Percentiles rank a stretch among this genome's conserved stretches.
Evolutionary conservation across 2,329 filamentous ascomycete genomes (phyloP).

Genomic region (Colletotrichum sp.): DNA sequence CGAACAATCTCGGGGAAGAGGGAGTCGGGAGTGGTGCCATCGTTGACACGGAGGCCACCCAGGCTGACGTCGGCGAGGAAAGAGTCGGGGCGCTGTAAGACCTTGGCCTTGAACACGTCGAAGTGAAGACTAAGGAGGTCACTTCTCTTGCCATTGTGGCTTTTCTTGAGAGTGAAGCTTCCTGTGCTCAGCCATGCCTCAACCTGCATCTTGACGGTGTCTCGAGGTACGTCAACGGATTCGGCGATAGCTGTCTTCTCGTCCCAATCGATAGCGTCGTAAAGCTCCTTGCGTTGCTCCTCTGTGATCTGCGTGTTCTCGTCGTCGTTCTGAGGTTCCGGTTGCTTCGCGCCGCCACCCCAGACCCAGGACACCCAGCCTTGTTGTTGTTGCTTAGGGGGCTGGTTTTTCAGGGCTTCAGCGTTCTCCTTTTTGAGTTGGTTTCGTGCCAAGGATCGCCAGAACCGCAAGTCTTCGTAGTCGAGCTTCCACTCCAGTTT

Average conservation of each 20-base stretch:
- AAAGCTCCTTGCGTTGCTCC: constrained; percentile 93
- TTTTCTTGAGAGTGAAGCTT: constrained; percentile 91
- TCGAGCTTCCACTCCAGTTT: constrained; percentile 84
- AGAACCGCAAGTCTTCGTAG: constrained; percentile 97
- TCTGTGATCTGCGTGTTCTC: constrained; percentile 91
- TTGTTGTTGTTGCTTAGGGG: constrained; percentile 67
- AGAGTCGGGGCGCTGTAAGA: constrained; percentile 88
- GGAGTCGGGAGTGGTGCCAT: constrained; percentile 91
- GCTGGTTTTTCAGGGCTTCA: constrained; percentile 75
- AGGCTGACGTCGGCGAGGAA: constrained; percentile 88
- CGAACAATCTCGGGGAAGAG: constrained; percentile 94
- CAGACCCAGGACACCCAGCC: constrained; percentile 94
- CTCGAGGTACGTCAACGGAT: constrained; percentile 85
- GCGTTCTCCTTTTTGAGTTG: constrained; percentile 95
- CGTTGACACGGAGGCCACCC: constrained; percentile 91
- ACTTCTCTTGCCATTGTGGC: constrained; percentile 75
- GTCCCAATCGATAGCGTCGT: constrained; percentile 97
- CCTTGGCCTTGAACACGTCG: constrained; percentile 90
- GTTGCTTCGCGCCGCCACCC: constrained; percentile 69
- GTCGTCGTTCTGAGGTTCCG: constrained; percentile 60
- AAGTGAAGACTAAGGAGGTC: constrained; percentile 93
- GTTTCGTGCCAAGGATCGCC: constrained; percentile 91
- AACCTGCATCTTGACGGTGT: constrained; percentile 90
- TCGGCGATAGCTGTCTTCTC: constrained; percentile 91
- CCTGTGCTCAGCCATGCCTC: constrained; percentile 94